These are phyloP conservation scores for Ostreobium quekettii DNA, from an alignment of 139 green algal genomes.

Conservation along the genomic window DNA sequence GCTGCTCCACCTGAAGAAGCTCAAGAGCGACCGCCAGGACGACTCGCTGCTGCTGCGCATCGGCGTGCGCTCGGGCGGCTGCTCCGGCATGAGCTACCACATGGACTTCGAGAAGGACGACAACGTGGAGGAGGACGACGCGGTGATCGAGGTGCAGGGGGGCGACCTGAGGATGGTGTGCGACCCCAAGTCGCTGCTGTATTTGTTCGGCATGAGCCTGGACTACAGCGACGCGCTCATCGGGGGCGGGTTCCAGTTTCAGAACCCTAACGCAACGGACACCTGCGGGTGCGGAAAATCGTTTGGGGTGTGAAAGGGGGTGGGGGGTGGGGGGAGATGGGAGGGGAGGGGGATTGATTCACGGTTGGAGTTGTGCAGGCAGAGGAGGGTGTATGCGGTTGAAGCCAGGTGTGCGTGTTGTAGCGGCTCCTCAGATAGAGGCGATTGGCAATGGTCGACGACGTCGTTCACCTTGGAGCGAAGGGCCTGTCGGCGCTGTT, in stretches of 20 bases:
- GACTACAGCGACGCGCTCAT: slow-evolving; percentile 80
- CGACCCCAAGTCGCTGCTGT: slow-evolving; percentile 85
- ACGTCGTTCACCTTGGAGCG: no score
- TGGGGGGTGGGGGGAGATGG: no score
- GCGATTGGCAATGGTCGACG: no score
- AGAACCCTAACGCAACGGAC: slow-evolving; percentile 76
- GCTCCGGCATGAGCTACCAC: slow-evolving; percentile 71
- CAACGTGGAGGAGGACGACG: slow-evolving; percentile 52
- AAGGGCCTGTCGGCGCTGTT: no score
- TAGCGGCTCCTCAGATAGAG: no score
- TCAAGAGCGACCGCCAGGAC: slow-evolving; percentile 42
- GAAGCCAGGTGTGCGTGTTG: no score
- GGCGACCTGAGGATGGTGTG: slow-evolving; percentile 57
- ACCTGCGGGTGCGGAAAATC: slow-evolving; percentile 71
- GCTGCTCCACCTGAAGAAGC: slow-evolving; percentile 62
- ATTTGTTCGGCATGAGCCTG: slow-evolving; percentile 87
- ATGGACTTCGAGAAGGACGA: slow-evolving; percentile 80
- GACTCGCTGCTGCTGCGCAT: slow-evolving; percentile 56
- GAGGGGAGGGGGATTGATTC: no score
- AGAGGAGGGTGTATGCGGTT: no score
- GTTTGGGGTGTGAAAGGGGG: slow-evolving; percentile 18
- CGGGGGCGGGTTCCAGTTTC: slow-evolving; percentile 74
- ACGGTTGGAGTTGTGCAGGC: no score
- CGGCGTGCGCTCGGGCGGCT: slow-evolving; percentile 59
- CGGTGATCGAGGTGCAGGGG: slow-evolving; percentile 45